Evolutionary conservation across 2,329 filamentous ascomycete genomes (phyloP).

Genomic region (Fusarium xyrophilum): DNA sequence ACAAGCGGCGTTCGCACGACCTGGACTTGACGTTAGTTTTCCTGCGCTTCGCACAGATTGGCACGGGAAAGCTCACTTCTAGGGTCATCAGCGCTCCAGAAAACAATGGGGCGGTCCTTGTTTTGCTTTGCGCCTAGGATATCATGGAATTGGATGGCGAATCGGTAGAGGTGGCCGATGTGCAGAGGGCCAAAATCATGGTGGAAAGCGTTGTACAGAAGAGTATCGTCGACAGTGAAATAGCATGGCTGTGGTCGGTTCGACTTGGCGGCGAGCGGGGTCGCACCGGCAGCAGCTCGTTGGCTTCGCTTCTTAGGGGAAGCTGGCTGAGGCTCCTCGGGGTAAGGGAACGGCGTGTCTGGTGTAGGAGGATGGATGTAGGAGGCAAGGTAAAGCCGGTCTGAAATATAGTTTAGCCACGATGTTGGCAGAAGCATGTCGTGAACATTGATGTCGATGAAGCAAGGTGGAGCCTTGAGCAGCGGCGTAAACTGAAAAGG

Average conservation of each 20-base stretch:
- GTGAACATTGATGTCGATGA: slow-evolving; percentile 13
- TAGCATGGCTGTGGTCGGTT: slow-evolving; percentile 73
- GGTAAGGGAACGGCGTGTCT: slow-evolving; percentile 87
- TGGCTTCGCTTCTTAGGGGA: slow-evolving; percentile 54
- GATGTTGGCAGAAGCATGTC: slow-evolving; percentile 27
- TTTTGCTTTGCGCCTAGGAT: slow-evolving; percentile 91
- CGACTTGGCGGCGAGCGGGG: slow-evolving; percentile 42
- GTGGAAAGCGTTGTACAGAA: slow-evolving; percentile 98
- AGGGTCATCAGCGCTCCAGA: slow-evolving; percentile 92
- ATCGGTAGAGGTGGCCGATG: slow-evolving; percentile 95
- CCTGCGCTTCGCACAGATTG: neutral
- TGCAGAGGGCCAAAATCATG: slow-evolving; percentile 98
- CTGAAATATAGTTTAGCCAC: slow-evolving; percentile 57
- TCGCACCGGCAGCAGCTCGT: slow-evolving; percentile 62
- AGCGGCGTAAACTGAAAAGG: slow-evolving; percentile 17
- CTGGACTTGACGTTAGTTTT: slow-evolving; percentile 51
- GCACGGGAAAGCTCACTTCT: slow-evolving; percentile 69
- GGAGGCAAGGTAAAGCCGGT: slow-evolving; percentile 92
- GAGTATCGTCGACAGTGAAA: slow-evolving; percentile 90
- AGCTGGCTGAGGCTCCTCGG: slow-evolving; percentile 65
- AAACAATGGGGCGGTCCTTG: slow-evolving; percentile 87
- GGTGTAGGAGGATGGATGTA: slow-evolving; percentile 83
- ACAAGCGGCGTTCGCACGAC: slow-evolving; percentile 91
- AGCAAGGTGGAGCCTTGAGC: slow-evolving; percentile 16
- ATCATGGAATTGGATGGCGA: slow-evolving; percentile 94